phyloP scores from a whole-genome alignment of 495 filamentous ascomycete species.

The Pyronema omphalodes region DNA sequence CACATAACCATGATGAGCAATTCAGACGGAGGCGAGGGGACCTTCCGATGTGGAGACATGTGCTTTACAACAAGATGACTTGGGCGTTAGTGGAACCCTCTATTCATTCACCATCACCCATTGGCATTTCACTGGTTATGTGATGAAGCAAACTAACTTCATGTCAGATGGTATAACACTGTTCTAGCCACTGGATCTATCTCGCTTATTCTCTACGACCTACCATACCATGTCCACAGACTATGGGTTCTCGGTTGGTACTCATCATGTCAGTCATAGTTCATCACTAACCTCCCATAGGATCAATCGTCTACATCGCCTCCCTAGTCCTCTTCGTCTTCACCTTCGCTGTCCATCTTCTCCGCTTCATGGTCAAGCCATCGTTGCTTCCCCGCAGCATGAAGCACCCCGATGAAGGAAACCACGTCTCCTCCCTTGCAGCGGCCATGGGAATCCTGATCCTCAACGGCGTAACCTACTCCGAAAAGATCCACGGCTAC shows the following conservation, averaged over 20 bases:
- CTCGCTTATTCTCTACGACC: constrained; percentile 13
- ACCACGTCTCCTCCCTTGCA: constrained; percentile 17
- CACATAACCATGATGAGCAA: not conserved
- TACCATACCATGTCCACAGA: constrained; percentile 13
- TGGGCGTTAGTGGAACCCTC: constrained; percentile 15
- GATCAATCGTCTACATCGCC: constrained; percentile 14
- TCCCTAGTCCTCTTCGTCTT: constrained; percentile 18
- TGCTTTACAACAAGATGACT: constrained; percentile 24
- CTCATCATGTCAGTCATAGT: not conserved
- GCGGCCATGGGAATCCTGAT: constrained; percentile 19
- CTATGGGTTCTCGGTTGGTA: constrained; percentile 20
- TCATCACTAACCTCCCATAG: constrained; percentile 1
- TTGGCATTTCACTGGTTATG: not conserved
- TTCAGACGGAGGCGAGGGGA: not conserved
- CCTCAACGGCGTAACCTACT: constrained; percentile 18
- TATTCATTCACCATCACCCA: not conserved
- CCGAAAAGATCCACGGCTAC: constrained; percentile 16
- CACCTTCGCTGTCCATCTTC: constrained; percentile 11
- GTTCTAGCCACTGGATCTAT: constrained; percentile 19
- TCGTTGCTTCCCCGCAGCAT: constrained; percentile 13
- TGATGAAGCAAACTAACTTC: constrained; percentile 3
- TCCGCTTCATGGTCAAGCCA: constrained; percentile 18
- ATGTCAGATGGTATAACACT: constrained; percentile 17
- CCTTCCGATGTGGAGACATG: constrained; percentile 13
- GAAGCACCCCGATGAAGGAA: constrained; percentile 12